phyloP scores from a whole-genome alignment of 1,284 basidiomycete species.

The Cryptococcus sp. region DNA sequence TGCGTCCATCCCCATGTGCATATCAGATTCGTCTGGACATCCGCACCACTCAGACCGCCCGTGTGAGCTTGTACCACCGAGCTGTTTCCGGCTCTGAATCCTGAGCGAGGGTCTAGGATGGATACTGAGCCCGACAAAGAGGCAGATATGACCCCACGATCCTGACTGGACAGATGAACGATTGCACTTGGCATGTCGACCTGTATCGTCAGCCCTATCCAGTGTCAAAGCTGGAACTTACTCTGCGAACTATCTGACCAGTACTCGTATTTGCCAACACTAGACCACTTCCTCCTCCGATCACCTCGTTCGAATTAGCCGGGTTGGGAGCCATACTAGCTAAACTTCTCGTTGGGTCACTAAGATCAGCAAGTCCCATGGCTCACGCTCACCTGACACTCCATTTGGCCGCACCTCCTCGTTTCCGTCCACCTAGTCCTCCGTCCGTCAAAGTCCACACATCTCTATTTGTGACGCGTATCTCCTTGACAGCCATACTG shows the following conservation, averaged over 20 bases:
- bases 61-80: slow-evolving; percentile 71
- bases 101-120: slow-evolving; percentile 71
- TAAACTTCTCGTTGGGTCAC: slow-evolving; percentile 39
- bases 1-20: slow-evolving; percentile 82
- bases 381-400: slow-evolving; percentile 34
- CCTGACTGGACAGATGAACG: slow-evolving; percentile 39
- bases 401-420: slow-evolving; percentile 47
- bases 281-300: slow-evolving; percentile 58
- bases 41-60: slow-evolving; percentile 76
- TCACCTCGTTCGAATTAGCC: slow-evolving; percentile 54
- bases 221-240: slow-evolving; percentile 30
- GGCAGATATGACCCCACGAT: slow-evolving; percentile 61
- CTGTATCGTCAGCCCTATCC: slow-evolving; percentile 13
- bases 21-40: slow-evolving; percentile 68
- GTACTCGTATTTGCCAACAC: slow-evolving; percentile 69
- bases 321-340: slow-evolving; percentile 48
- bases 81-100: slow-evolving; percentile 52
- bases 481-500: slow-evolving; percentile 57
- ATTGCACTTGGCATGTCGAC: slow-evolving; percentile 35
- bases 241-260: slow-evolving; percentile 62
- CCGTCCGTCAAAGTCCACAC: slow-evolving; percentile 53
- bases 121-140: slow-evolving; percentile 78
- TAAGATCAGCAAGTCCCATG: slow-evolving; percentile 2
- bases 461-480: slow-evolving; percentile 68
- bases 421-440: slow-evolving; percentile 41